Evolutionary conservation across 305 asterid genomes (phyloP), one percentile per base, ranked within the genome.

Genomic region (Fraxinus paxiana): DNA sequence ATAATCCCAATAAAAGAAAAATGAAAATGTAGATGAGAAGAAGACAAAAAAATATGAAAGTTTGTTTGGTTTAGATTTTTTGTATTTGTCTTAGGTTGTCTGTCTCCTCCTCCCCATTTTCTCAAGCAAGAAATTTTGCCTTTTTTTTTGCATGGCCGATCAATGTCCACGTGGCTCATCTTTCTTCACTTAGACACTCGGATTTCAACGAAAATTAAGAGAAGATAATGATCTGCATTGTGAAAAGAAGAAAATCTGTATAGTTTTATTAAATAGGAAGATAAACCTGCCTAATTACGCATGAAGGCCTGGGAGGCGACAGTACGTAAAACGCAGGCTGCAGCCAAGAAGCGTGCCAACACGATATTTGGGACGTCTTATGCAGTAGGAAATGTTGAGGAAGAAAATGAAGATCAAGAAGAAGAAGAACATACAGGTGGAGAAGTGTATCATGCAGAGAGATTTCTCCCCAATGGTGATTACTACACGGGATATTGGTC

Each of bases 261-360:
- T 30, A 67, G 38, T 67, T 67, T 3, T 67, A 13, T 67, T 67
- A 12, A 12, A 67, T 73, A 46, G 46, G 65, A 72, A 26, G 1
- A 77, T 5, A 38, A 41, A 67, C 33, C 76, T 18, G 79, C 26
- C 38, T 43, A 43, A 43, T 51, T 41, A 79, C 85, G 63, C 89
- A 96, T 94, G 99, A 96, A 96, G 94, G 99, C 99, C 15, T 94
- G 98, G 98, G 98, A 95, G 88, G 98, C 99, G 70, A 95, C 99
- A 0, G 96, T 95, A 1, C 90, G 97, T 13, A 94, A 87, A 71
- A 94, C 99, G 2, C 98, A 94, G 78, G 97, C 97, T 17, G 98
- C 90, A 13, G 98, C 99, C 3, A 94, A 88, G 88, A 95, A 92
- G 78, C 90, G 97, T 15, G 97, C 98, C 77, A 94, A 90, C 87